Evolutionary conservation across 768 basidiomycete genomes (phyloP).

Genomic region (Sporobolomyces phaffii): DNA sequence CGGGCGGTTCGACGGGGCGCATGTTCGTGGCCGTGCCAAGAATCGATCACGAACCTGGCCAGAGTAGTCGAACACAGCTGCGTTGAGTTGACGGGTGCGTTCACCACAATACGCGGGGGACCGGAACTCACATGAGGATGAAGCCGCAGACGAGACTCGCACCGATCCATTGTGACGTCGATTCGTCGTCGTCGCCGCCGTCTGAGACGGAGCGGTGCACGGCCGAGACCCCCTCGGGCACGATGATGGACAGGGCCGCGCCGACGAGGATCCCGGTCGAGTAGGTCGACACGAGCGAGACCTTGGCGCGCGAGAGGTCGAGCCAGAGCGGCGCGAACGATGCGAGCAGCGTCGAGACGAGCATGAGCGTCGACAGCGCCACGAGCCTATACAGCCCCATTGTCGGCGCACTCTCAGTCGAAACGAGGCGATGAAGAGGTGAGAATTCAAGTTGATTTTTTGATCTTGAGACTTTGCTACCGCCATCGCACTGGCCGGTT

Average conservation of each 20-base stretch:
- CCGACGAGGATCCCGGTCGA: conserved; percentile 68
- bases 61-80: no score
- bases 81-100: no score
- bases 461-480: no score
- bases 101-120: no score
- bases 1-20: not conserved
- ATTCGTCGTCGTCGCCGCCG: not conserved
- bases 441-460: no score
- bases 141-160: conserved; percentile 43
- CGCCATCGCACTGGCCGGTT: no score
- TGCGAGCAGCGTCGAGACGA: conserved; percentile 53
- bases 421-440: not conserved
- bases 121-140: conserved; percentile 42
- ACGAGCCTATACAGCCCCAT: conserved; percentile 46
- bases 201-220: conserved; percentile 29
- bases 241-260: conserved; percentile 80
- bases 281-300: conserved; percentile 1
- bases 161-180: conserved; percentile 43
- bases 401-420: no score
- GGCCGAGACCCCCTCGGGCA: conserved; percentile 70
- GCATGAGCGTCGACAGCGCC: conserved; percentile 45
- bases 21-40: not conserved
- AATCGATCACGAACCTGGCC: conserved; percentile 49
- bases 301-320: conserved; percentile 61
- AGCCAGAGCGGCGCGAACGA: conserved; percentile 73